Evolutionary conservation across 2,329 filamentous ascomycete species (phyloP), one percentile per base, ranked within the genome.

Genomic region (Volutella citrinella): DNA sequence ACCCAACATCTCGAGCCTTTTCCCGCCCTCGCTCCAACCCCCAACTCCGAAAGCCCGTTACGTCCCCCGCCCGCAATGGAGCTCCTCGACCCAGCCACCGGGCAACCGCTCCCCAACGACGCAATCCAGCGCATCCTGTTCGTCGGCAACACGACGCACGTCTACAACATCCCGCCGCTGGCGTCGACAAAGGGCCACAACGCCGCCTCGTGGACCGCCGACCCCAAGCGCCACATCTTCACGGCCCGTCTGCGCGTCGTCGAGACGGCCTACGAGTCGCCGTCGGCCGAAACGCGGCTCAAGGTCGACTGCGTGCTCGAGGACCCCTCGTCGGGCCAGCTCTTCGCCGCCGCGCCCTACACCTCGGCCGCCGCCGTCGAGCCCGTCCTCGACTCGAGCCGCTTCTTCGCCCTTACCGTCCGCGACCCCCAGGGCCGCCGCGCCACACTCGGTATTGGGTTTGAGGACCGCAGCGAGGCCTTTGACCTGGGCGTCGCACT

Each of bases 311-410:
- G 93, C 43, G 70, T 93, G 18, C 78, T 95, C 28, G 87, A 95
- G 57, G 87, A 95, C 58, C 66, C 81, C 5, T 69, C 70, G 16
- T 80, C 70, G 1, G 87, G 84, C 18, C 76, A 86, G 51, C 71
- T 95, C 15, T 95, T 95, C 60, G 88, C 88, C 27, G 88, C 87
- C 2, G 84, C 84, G 2, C 88, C 89, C 0, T 95, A 94, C 63
- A 81, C 78, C 1, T 65, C 70, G 16, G 58, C 71, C 3, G 70
- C 70, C 13, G 76, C 75, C 7, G 85, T 95, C 28, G 86, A 93
- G 64, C 76, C 87, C 47, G 85, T 86, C 14, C 68, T 85, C 15
- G 88, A 95, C 59, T 87, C 80, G 55, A 82, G 78, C 41, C 78
- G 88, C 20, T 95, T 95, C 72, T 95, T 95, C 56, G 88, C 88